These are phyloP conservation scores for Eutrema salsugineum DNA, from an alignment of 441 rosid genomes.

Conservation along the genomic window DNA sequence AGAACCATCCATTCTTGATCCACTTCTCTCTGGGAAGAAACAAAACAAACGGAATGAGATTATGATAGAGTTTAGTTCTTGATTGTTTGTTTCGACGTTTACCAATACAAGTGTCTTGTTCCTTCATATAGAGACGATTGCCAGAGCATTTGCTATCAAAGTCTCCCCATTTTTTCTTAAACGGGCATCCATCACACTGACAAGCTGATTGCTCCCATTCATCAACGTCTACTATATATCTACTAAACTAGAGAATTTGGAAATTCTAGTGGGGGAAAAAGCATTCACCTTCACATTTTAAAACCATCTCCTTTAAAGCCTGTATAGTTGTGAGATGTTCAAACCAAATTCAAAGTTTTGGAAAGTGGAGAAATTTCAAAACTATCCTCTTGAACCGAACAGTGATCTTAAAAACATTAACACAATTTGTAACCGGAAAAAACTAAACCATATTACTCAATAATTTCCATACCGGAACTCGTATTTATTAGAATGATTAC, in stretches of 20 bases:
- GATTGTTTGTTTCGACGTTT: conserved; percentile 14
- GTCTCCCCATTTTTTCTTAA: conserved; percentile 80
- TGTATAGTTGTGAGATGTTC: too few species aligned
- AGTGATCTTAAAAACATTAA: too few species aligned
- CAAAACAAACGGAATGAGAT: background rate
- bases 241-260: background rate
- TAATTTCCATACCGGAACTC: too few species aligned
- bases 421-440: too few species aligned
- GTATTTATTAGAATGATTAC: too few species aligned
- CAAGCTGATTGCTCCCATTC: conserved; percentile 77
- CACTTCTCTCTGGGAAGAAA: conserved; percentile 59
- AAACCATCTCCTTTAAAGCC: conserved; percentile 81
- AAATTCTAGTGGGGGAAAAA: background rate
- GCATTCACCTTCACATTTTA: conserved; percentile 67
- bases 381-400: too few species aligned
- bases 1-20: conserved; percentile 70
- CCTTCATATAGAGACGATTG: conserved; percentile 62
- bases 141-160: conserved; percentile 86
- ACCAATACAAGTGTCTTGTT: conserved; percentile 93
- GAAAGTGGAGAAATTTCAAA: too few species aligned
- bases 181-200: conserved; percentile 85
- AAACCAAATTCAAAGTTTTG: too few species aligned
- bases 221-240: conserved; percentile 71
- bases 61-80: background rate
- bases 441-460: too few species aligned